Base-by-base conservation (phyloP, 1,284 basidiomycete species). In the Cerrena zonata region DNA sequence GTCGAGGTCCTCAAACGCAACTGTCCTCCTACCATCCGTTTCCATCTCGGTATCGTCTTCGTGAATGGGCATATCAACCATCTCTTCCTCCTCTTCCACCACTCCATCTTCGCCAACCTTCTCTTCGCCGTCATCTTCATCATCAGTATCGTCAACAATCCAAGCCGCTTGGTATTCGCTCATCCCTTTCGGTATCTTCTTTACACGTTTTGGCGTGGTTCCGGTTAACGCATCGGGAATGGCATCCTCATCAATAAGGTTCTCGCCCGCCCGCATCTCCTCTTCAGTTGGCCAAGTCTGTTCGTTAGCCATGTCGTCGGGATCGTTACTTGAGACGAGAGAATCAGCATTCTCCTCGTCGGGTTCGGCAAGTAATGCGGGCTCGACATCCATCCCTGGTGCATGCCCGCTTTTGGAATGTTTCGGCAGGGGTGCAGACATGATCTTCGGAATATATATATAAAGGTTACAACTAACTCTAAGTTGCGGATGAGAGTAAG, bases 271-370 rank as follows among this genome's bases (percentile, higher is more conserved):
- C 2, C 73, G 74, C 84, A 99, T 91, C 66, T 98, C 95, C 59
- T 98, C 95, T 65, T 98, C 94, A 0, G 94, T 97, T 0, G 95
- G 95, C 94, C 95, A 98, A 0, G 95, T 99, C 69, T 99, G 95
- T 64, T 99, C 95, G 63, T 95, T 95, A 13, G 78, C 83, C 69
- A 97, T 77, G 53, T 91, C 82, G 60, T 98, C 93, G 0, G 89
- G 89, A 26, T 87, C 83, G 63, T 98, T 97, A 53, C 82, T 86
- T 1, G 90, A 91, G 2, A 91, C 79, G 25, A 98, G 73, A 4
- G 94, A 95, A 65, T 99, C 95, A 1, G 89, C 91, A 1, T 82
- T 74, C 5, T 86, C 84, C 0, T 76, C 67, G 48, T 81, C 75
- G 10, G 79, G 79, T 68, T 82, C 82, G 1, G 76, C 82, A 46